These are phyloP conservation scores for Exophiala spinifera DNA, from an alignment of 2,329 filamentous ascomycete genomes.

Conservation along the genomic window DNA sequence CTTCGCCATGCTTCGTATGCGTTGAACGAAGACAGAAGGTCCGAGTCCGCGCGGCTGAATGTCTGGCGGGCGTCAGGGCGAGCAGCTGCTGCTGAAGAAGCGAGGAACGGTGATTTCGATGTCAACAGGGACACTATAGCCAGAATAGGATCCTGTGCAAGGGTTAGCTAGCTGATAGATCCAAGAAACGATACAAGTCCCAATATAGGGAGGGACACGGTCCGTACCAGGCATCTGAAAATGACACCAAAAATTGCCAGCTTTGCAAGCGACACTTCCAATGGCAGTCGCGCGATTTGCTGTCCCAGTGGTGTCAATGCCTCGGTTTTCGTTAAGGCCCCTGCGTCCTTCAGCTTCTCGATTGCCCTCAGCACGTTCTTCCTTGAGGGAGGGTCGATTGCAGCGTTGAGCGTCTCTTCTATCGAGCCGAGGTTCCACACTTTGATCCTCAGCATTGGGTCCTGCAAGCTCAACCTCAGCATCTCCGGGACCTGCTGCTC, in stretches of 20 bases:
- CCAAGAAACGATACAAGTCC: too few relatives aligned
- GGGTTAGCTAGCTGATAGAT: neutral
- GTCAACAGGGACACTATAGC: constrained; percentile 91
- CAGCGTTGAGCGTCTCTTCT: constrained; percentile 81
- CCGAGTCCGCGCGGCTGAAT: constrained; percentile 84
- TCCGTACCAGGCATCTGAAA: constrained; percentile 70
- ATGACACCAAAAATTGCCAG: constrained; percentile 81
- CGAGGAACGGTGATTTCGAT: constrained; percentile 89
- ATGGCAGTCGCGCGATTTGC: constrained; percentile 80
- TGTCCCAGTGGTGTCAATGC: constrained; percentile 81
- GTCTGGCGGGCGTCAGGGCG: constrained; percentile 71
- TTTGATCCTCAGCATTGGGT: constrained; percentile 92
- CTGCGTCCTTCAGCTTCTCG: constrained; percentile 88
- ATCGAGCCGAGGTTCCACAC: constrained; percentile 95
- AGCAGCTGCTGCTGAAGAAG: constrained; percentile 76
- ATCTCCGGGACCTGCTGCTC: constrained; percentile 97
- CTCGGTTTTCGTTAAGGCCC: constrained; percentile 76
- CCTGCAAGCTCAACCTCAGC: constrained; percentile 87
- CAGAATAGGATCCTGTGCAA: constrained; percentile 67
- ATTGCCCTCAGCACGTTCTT: constrained; percentile 93
- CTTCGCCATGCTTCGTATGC: constrained; percentile 87
- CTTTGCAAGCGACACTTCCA: constrained; percentile 94
- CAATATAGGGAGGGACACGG: too few relatives aligned
- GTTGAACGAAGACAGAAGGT: constrained; percentile 89
- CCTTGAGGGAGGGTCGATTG: constrained; percentile 81